These are phyloP conservation scores for Aschersonia sp. DNA, from an alignment of 2,329 filamentous ascomycete species.

Conservation along the genomic window DNA sequence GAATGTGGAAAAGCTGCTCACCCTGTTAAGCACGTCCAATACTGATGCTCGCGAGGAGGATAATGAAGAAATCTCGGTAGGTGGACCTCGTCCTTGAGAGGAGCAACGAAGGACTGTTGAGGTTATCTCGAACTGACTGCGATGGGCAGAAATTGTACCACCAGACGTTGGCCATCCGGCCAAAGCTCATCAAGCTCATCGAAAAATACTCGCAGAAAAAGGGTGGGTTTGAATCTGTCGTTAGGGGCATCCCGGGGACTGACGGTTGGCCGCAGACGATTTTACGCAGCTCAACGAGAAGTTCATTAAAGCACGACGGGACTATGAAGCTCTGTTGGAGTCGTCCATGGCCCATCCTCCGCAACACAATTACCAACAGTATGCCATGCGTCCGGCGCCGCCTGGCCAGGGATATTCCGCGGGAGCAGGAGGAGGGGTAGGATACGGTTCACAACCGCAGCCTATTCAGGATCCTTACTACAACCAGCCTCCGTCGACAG, in stretches of 20 bases:
- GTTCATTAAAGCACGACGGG: constrained; percentile 94
- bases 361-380: constrained; percentile 62
- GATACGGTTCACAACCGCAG: constrained; percentile 18
- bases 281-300: constrained; percentile 98
- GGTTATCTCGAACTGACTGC: constrained; percentile 14
- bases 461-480: constrained; percentile 48
- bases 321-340: constrained; percentile 93
- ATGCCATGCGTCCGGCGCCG: constrained; percentile 37
- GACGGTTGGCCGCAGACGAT: constrained; percentile 49
- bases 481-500: constrained; percentile 36
- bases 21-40: constrained; percentile 77
- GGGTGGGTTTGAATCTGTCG: constrained; percentile 32
- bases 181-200: constrained; percentile 94
- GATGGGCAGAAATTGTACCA: constrained; percentile 59
- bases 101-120: neutral
- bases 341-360: constrained; percentile 93
- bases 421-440: constrained; percentile 25
- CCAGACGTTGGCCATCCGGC: constrained; percentile 82
- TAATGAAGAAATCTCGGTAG: constrained; percentile 87
- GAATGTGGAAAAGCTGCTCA: constrained; percentile 59
- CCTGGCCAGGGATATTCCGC: constrained; percentile 28
- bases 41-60: constrained; percentile 72
- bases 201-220: constrained; percentile 99
- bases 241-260: too few relatives aligned
- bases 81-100: constrained; percentile 8